These are phyloP conservation scores for Plasmodium knowlesi DNA, from an alignment of 169 alveolate genomes.

Conservation along the genomic window DNA sequence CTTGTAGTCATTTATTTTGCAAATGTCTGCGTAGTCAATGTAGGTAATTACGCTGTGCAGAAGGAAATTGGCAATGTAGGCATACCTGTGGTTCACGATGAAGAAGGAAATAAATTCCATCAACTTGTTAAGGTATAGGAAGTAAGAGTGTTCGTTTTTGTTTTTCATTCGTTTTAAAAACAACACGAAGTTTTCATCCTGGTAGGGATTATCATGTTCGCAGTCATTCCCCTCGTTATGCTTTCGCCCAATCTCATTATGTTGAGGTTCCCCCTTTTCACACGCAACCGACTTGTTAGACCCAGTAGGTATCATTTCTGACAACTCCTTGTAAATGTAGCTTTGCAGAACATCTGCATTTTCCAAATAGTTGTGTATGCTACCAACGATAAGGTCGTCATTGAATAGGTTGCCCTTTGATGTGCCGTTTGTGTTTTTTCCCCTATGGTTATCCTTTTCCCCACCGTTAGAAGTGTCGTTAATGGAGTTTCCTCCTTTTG, in stretches of 20 bases:
- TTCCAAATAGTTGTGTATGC: conserved; percentile 54
- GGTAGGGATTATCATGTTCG: neutral
- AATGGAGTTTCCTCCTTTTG: neutral
- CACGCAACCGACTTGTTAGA: neutral
- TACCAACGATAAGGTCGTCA: conserved; percentile 22
- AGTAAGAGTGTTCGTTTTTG: conserved; percentile 64
- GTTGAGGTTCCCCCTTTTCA: neutral
- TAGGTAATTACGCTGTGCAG: conserved; percentile 59
- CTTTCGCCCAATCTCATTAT: too few species aligned
- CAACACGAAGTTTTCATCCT: conserved; percentile 65
- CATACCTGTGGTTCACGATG: conserved; percentile 64
- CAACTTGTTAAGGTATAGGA: conserved; percentile 58
- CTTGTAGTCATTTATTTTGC: conserved; percentile 70
- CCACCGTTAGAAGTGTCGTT: neutral
- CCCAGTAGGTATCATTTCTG: neutral
- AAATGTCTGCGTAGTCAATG: conserved; percentile 56
- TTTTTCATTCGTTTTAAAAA: conserved; percentile 68
- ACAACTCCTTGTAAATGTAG: conserved; percentile 28
- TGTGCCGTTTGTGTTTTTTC: neutral
- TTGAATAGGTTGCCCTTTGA: neutral
- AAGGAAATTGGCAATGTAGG: conserved; percentile 67
- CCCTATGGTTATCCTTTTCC: neutral
- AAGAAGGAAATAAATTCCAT: conserved; percentile 73
- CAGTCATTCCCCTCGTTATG: neutral
- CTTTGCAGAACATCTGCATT: conserved; percentile 59